Base-by-base conservation (phyloP, 345 rosid species). In the Syzygium grande region DNA sequence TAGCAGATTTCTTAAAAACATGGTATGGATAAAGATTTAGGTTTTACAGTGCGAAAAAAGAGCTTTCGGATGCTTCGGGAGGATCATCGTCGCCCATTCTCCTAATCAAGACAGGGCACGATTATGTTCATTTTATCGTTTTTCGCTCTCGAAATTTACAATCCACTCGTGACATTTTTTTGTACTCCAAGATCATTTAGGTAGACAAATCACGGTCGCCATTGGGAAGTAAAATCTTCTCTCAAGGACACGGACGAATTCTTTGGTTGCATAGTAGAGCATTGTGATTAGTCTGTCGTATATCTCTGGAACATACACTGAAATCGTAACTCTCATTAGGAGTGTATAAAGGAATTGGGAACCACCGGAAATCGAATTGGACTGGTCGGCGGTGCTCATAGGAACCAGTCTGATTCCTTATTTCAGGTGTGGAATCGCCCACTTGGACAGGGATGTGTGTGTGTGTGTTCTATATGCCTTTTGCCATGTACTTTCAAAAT, bases 241-340 rank as follows among this genome's bases (percentile, higher is more conserved):
- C 14, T 68, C 0, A 0, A 68, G 7, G 46, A 34, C 80, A 68
- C 0, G 0, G 6, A 4, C 12, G 10, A 17, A 16, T 68, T 17
- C 46, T 30, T 7, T 30, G 17, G 3, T 4, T 9, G 3, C 9
- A 6, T 16, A 30, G 6, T 8, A 68, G 11, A 22, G 16, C 79
- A 30, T 65, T 5, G 0, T 7, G 1, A 1, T 7, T 8, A 5
- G 9, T n/a, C 0, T 2, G 16, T 6, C 9, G 3, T n/a, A n/a
- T n/a, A 27, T 61, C 3, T 30, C 2, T 6, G 6, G 0, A 30
- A 65, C 22, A 8, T 22, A 15, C 11, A 3, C 9, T 15, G 11
- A 8, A 30, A 30, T 65, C 2, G 0, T 0, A 0, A 65, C 19
- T 65, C 11, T 5, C 6, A 16, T 30, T 38, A 38, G 41, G 41